A percentile compares a stretch with the other conserved stretches of the same genome.
These are phyloP conservation scores for Schizopora paradoxa DNA, from an alignment of 1,284 basidiomycete species.

Conservation along the genomic window DNA sequence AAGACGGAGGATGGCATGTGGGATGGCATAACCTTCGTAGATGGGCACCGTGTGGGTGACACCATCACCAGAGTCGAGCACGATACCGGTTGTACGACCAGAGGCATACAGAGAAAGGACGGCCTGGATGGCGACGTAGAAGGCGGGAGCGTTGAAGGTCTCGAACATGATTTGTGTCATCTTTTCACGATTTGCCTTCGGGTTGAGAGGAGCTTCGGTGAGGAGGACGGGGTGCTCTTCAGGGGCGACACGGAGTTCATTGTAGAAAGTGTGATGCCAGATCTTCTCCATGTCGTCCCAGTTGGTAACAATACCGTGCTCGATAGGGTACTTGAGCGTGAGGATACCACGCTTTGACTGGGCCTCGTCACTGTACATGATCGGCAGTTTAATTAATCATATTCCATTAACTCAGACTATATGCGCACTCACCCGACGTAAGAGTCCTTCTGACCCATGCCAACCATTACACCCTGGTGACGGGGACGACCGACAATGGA, in stretches of 20 bases:
- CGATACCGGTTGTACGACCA: constrained; percentile 91
- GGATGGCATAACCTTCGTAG: constrained; percentile 95
- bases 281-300: constrained; percentile 98
- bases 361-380: constrained; percentile 70
- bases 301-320: constrained; percentile 90
- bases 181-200: constrained; percentile 93
- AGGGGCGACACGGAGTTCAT: constrained; percentile 76
- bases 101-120: constrained; percentile 91
- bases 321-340: constrained; percentile 84
- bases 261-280: constrained; percentile 92
- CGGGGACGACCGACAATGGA: constrained; percentile 91
- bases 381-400: constrained; percentile 19
- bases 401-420: not conserved
- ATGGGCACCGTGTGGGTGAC: constrained; percentile 99
- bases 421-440: constrained; percentile 65
- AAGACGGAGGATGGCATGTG: constrained; percentile 92
- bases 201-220: constrained; percentile 90
- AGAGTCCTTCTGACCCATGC: constrained; percentile 85
- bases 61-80: constrained; percentile 97
- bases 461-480: constrained; percentile 92
- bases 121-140: constrained; percentile 93
- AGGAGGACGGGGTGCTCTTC: constrained; percentile 94
- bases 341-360: constrained; percentile 96
- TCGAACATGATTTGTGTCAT: constrained; percentile 99
- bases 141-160: constrained; percentile 92